These are phyloP conservation scores for Suhomyces coccinellae DNA, from an alignment of 1,139 yeast genomes.

Conservation along the genomic window DNA sequence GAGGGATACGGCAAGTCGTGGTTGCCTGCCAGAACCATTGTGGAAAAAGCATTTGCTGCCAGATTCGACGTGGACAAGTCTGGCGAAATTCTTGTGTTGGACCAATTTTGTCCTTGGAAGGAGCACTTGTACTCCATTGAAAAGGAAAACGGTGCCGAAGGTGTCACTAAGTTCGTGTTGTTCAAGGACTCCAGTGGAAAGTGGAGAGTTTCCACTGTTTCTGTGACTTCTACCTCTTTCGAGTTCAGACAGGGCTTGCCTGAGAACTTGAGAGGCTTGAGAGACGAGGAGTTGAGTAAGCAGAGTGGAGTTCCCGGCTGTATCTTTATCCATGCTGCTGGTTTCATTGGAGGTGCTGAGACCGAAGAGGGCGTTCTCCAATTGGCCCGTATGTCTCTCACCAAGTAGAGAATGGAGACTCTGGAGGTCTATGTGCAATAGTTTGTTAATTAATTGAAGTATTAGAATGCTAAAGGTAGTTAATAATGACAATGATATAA, in stretches of 20 bases:
- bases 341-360: constrained; percentile 94
- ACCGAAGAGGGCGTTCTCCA: constrained; percentile 74
- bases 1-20: constrained; percentile 79
- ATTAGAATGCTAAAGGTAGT: too few species aligned
- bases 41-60: constrained; percentile 61
- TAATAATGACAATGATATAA: too few species aligned
- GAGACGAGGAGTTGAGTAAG: constrained; percentile 78
- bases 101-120: constrained; percentile 88
- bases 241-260: constrained; percentile 86
- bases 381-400: constrained; percentile 55
- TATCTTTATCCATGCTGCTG: constrained; percentile 92
- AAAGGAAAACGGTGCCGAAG: constrained; percentile 53
- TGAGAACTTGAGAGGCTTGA: constrained; percentile 88
- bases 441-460: too few species aligned
- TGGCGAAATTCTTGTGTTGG: constrained; percentile 74
- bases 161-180: constrained; percentile 70
- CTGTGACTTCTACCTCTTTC: constrained; percentile 71
- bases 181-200: constrained; percentile 70
- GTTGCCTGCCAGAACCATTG: constrained; percentile 86
- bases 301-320: constrained; percentile 80
- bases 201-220: constrained; percentile 93
- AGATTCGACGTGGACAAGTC: constrained; percentile 56
- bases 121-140: constrained; percentile 83
- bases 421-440: not conserved
- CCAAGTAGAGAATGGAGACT: not conserved